These are phyloP conservation scores for Yarrowia hollandica DNA, from an alignment of 805 yeast species.

Conservation along the genomic window DNA sequence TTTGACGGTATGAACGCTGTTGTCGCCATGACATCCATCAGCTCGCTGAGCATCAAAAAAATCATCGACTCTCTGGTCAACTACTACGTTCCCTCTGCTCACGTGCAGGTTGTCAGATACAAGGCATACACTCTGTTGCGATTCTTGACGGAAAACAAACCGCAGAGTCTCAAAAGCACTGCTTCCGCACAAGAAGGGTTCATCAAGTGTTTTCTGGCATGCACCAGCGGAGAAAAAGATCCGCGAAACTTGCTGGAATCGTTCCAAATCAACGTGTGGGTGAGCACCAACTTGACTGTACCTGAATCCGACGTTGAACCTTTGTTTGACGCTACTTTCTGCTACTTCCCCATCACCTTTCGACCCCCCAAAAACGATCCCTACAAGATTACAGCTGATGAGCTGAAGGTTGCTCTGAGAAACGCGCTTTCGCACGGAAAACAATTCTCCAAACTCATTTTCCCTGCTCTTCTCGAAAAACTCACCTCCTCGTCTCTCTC, in stretches of 20 bases:
- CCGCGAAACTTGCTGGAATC: conserved; percentile 81
- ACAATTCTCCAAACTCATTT: conserved; percentile 66
- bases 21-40: conserved; percentile 52
- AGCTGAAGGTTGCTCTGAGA: conserved; percentile 64
- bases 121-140: conserved; percentile 58
- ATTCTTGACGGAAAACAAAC: conserved; percentile 42
- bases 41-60: conserved; percentile 38
- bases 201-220: conserved; percentile 59
- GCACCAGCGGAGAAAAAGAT: conserved; percentile 89
- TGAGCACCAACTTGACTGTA: conserved; percentile 47
- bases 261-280: conserved; percentile 54
- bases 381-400: conserved; percentile 72
- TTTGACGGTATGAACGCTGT: conserved; percentile 56
- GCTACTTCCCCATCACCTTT: conserved; percentile 96
- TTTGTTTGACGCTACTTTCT: conserved; percentile 83
- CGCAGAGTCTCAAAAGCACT: conserved; percentile 17
- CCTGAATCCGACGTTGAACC: conserved; percentile 55
- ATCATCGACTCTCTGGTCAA: conserved; percentile 41
- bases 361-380: conserved; percentile 89
- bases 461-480: conserved; percentile 66
- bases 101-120: conserved; percentile 25
- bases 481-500: conserved; percentile 35
- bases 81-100: conserved; percentile 39
- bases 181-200: conserved; percentile 44
- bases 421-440: conserved; percentile 61